Conservation (phyloP, 306 rosid genomes). For the Fragaria nilgerrensis region DNA sequence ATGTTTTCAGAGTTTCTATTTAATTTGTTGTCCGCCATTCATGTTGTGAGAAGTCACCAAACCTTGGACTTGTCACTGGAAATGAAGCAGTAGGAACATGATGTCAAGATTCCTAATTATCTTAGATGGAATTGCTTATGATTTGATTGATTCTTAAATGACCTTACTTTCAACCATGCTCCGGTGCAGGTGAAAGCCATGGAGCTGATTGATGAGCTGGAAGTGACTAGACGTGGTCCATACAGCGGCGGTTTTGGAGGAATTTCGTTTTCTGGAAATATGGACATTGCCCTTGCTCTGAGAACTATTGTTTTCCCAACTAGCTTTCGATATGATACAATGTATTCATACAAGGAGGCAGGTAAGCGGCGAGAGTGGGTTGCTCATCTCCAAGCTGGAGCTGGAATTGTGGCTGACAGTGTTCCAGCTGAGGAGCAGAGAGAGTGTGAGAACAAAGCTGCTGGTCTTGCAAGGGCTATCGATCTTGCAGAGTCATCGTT, state of each 20-base stretch:
- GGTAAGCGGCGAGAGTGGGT: slow-evolving; percentile 81
- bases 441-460: slow-evolving; percentile 97
- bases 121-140: not conserved
- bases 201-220: slow-evolving; percentile 94
- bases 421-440: slow-evolving; percentile 85
- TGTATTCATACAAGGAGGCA: slow-evolving; percentile 79
- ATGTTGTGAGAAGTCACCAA: not conserved
- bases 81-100: not conserved
- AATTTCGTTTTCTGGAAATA: slow-evolving; percentile 77
- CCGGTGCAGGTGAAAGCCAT: slow-evolving; percentile 87
- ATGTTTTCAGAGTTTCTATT: slow-evolving; percentile 7
- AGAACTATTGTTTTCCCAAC: slow-evolving; percentile 91
- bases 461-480: slow-evolving; percentile 91
- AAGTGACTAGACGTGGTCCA: slow-evolving; percentile 88
- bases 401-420: slow-evolving; percentile 95
- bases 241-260: slow-evolving; percentile 98
- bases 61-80: not conserved
- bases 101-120: not conserved
- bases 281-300: slow-evolving; percentile 93
- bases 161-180: slow-evolving; percentile 20
- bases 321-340: slow-evolving; percentile 65
- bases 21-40: not conserved
- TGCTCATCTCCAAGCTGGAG: slow-evolving; percentile 94
- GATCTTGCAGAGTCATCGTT: slow-evolving; percentile 94
- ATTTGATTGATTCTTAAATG: not conserved